These are phyloP conservation scores for Blastobotrys aristatus DNA, from an alignment of 1,139 yeast genomes.

Conservation along the genomic window DNA sequence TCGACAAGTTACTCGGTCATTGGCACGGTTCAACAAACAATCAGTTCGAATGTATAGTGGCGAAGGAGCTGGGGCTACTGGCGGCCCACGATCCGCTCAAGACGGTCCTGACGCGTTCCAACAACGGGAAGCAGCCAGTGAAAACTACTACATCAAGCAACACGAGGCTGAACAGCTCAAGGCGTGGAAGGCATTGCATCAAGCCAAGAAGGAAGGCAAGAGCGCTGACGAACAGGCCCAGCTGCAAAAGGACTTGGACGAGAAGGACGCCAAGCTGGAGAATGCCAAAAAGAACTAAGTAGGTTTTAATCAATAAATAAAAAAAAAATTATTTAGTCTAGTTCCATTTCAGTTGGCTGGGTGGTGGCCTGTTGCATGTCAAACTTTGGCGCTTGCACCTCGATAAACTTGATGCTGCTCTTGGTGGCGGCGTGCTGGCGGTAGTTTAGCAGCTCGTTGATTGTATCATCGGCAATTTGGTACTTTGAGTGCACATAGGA, in stretches of 20 bases:
- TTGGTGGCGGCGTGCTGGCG: conserved; percentile 26
- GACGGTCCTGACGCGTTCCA: conserved; percentile 47
- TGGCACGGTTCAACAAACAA: neutral
- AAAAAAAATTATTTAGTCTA: conserved; percentile 6
- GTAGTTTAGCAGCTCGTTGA: conserved; percentile 25
- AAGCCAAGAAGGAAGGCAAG: conserved; percentile 27
- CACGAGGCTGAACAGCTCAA: conserved; percentile 60
- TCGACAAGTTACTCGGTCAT: neutral
- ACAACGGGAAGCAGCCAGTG: conserved; percentile 68
- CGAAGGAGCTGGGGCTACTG: conserved; percentile 54
- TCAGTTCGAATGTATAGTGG: conserved; percentile 32
- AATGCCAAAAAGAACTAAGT: neutral
- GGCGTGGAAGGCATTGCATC: conserved; percentile 37
- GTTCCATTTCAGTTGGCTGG: conserved; percentile 9
- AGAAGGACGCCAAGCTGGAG: conserved; percentile 4
- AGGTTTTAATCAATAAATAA: neutral
- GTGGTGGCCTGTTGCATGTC: conserved; percentile 14
- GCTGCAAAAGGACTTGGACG: conserved; percentile 31
- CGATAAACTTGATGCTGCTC: conserved; percentile 25
- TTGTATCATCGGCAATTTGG: conserved; percentile 32
- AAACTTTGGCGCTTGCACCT: conserved; percentile 27
- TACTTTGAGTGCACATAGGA: conserved; percentile 79
- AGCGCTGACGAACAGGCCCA: conserved; percentile 27
- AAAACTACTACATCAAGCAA: conserved; percentile 58
- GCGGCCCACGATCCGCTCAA: conserved; percentile 46